These are phyloP conservation scores for Neodidymelliopsis sp. DNA, from an alignment of 2,329 filamentous ascomycete species.

Conservation along the genomic window DNA sequence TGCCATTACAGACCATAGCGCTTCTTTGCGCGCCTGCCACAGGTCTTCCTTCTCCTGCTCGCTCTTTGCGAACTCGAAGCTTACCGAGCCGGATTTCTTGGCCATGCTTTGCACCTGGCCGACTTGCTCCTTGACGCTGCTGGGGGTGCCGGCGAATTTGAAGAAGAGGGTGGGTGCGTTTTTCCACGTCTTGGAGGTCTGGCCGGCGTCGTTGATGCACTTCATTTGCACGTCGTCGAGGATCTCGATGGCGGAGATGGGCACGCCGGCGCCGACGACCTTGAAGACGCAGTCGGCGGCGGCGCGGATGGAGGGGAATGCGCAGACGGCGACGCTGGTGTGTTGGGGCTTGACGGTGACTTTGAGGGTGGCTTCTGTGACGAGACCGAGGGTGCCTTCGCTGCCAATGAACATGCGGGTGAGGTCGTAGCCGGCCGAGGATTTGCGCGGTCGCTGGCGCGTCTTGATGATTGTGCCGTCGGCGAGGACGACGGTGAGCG, in stretches of 20 bases:
- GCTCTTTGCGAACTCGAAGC: constrained; percentile 73
- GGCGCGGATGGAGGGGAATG: constrained; percentile 69
- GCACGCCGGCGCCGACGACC: constrained; percentile 81
- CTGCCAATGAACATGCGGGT: constrained; percentile 89
- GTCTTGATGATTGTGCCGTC: constrained; percentile 93
- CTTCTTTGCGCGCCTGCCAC: constrained; percentile 79
- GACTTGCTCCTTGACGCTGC: constrained; percentile 80
- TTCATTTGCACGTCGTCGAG: constrained; percentile 91
- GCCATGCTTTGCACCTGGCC: constrained; percentile 69
- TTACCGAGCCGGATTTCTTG: constrained; percentile 66
- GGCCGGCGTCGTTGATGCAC: constrained; percentile 72
- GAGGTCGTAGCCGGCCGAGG: constrained; percentile 89
- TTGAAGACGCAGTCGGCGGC: constrained; percentile 81
- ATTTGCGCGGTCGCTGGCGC: constrained; percentile 85
- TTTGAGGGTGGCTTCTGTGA: constrained; percentile 90
- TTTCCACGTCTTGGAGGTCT: constrained; percentile 70
- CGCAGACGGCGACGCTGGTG: constrained; percentile 78
- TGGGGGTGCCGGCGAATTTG: constrained; percentile 74
- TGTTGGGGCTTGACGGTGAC: constrained; percentile 81
- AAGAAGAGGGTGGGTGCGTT: constrained; percentile 77
- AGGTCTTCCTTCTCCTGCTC: constrained; percentile 72
- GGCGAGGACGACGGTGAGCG: constrained; percentile 84
- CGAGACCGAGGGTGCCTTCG: constrained; percentile 88
- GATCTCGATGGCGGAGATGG: constrained; percentile 90
- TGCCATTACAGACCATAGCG: constrained; percentile 75